Evolutionary conservation across 305 asterid genomes (phyloP), one percentile per base, ranked within the genome.

Genomic region (Fraxinus albicans): DNA sequence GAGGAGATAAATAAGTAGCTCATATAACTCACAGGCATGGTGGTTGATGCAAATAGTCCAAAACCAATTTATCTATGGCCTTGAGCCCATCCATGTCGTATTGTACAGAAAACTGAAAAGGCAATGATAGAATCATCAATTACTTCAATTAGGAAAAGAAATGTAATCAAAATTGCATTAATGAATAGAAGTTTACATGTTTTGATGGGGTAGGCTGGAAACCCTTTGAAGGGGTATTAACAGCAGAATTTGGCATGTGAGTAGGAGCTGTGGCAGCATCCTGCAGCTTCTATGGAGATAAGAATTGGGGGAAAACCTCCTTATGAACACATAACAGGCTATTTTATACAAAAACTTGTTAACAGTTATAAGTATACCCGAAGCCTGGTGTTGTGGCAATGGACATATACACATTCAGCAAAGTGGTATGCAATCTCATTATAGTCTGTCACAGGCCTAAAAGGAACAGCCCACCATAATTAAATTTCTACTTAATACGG

Each of bases 341-440:
- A n/a, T 75, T 76, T 36, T 33, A 35, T 67, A 44, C 65, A 73
- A 36, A 36, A 50, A 34, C n/a, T 85, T 42, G 15, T 60, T 50
- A 47, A 75, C 44, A 1, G 79, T 50, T 79, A 77, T 87, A 55
- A 80, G 70, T 85, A 38, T 95, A 94, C 98, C 96, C 85, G 90
- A 79, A 87, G 65, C 85, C 84, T 91, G 75, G 96, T 91, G 83
- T 94, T 94, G 94, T 89, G 86, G 90, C 88, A 88, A 87, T 93
- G 98, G 78, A 90, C 99, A 80, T 90, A 92, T 44, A 95, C 92
- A 69, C 95, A 91, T 10, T 95, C 94, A 69, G 93, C 94, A 90
- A 95, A 93, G 88, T 94, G 98, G 85, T 89, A 79, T 38, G 99
- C 86, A 79, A 94, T 88, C 94, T 94, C 98, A 84, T 94, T 90